Evolutionary conservation across 768 basidiomycete genomes (phyloP), one percentile per base, ranked within the genome.

Genomic region (Arthromyces matolae): DNA sequence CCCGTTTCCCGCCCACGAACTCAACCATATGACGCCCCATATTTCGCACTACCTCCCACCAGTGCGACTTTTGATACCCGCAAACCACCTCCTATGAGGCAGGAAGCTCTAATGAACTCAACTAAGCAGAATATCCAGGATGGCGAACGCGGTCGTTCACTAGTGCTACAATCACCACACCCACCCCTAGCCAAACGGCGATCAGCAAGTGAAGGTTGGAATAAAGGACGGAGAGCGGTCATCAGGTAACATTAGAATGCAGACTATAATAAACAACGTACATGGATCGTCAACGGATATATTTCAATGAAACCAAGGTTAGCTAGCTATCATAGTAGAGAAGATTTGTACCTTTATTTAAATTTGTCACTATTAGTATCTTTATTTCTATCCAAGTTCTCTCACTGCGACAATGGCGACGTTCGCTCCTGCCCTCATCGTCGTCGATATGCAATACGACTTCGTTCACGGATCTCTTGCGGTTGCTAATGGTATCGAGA

Each of bases 361-460:
- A 32, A n/a, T n/a, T n/a, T 4, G 16, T 32, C 31, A 9, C 12
- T 32, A 32, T 32, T 32, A 32, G 20, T n/a, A 33, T 33, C 16
- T 33, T 4, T 33, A 33, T 33, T 16, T 33, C 10, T 33, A 10
- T 33, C 3, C 8, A 27, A 20, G 3, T 20, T 29, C 31, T 10
- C 19, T 42, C 19, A 8, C 38, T 14, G 45, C 49, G 23, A 47
- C 57, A n/a, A 51, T 48, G 18, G 46, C 51, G n/a, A 37, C 46
- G 16, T 68, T 71, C 52, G 61, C 59, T 1, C 75, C 76, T 25
- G 88, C 83, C 1, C 72, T 91, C 18, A 59, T 90, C 42, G 75
- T 91, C 45, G 70, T 92, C 29, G 90, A 93, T 60, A 76, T 89
- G 64, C 91, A 94, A 62, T 78, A 88, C 59, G 91, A 94, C 63